These are phyloP conservation scores for Citrullus colocynthis DNA, from an alignment of 306 rosid species.

Conservation along the genomic window DNA sequence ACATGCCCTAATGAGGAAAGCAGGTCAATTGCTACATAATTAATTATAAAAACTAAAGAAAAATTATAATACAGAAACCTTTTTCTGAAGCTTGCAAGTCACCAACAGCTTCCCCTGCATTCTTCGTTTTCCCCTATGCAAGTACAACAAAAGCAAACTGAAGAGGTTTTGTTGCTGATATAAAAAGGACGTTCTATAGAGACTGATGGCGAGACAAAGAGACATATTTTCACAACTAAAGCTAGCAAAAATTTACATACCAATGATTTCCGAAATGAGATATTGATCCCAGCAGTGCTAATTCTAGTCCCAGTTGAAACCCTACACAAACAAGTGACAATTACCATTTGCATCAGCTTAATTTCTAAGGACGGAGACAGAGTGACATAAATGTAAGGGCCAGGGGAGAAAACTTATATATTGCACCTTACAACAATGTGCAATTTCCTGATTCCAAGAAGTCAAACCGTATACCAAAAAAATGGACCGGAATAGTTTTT, in stretches of 20 bases:
- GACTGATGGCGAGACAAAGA: neutral
- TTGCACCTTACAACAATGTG: neutral
- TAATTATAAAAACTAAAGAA: neutral
- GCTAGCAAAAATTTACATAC: conserved; percentile 21
- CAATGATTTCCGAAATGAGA: conserved; percentile 43
- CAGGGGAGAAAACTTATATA: neutral
- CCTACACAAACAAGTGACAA: conserved; percentile 25
- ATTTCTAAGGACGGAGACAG: neutral
- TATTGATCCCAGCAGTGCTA: conserved; percentile 13
- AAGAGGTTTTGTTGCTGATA: neutral
- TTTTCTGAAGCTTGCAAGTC: neutral
- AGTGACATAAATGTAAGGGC: neutral
- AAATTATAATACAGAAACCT: neutral
- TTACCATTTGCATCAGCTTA: neutral
- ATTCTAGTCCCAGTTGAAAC: conserved; percentile 30
- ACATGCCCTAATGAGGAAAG: neutral
- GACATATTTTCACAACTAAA: neutral
- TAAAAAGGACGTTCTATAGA: neutral
- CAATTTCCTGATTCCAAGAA: neutral
- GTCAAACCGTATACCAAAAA: neutral
- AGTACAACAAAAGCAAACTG: neutral
- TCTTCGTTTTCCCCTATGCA: neutral
- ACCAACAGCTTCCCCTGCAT: neutral
- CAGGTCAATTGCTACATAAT: neutral
- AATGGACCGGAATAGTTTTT: neutral